These are phyloP conservation scores for Carex cristatella DNA, from an alignment of 176 grass and related monocot species.

Conservation along the genomic window DNA sequence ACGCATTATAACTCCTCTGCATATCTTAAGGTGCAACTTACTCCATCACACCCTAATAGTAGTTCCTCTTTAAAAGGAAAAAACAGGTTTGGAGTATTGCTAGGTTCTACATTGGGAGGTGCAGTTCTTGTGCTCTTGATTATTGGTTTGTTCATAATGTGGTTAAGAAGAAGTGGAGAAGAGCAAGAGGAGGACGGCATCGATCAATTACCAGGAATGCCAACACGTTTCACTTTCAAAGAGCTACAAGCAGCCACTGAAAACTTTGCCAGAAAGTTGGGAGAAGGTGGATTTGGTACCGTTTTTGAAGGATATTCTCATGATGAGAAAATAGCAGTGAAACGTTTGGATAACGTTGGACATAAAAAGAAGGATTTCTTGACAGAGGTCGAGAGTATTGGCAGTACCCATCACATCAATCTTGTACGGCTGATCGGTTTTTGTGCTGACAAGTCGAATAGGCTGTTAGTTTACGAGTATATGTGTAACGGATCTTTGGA, in stretches of 20 bases:
- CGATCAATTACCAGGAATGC: slow-evolving; percentile 33
- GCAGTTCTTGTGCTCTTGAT: background rate
- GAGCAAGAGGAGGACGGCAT: slow-evolving; percentile 16
- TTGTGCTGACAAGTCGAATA: slow-evolving; percentile 35
- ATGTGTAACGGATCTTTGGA: slow-evolving; percentile 54
- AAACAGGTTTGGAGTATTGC: background rate
- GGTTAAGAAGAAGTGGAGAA: background rate
- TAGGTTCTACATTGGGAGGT: slow-evolving; percentile 10
- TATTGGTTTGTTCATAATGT: background rate
- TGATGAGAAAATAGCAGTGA: slow-evolving; percentile 39
- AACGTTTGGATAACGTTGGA: slow-evolving; percentile 28
- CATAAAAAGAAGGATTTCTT: slow-evolving; percentile 48
- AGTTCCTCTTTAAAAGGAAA: background rate
- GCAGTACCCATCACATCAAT: slow-evolving; percentile 50
- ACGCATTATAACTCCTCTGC: slow-evolving; percentile 25
- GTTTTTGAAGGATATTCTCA: slow-evolving; percentile 24
- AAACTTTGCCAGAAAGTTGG: slow-evolving; percentile 25
- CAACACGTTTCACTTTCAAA: slow-evolving; percentile 28
- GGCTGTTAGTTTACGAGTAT: slow-evolving; percentile 42
- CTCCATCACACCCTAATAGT: background rate
- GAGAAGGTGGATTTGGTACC: slow-evolving; percentile 50
- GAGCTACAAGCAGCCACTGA: slow-evolving; percentile 24
- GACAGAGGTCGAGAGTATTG: slow-evolving; percentile 53
- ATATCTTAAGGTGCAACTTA: slow-evolving; percentile 41
- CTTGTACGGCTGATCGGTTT: slow-evolving; percentile 54